Evolutionary conservation across 768 basidiomycete species (phyloP).

Genomic region (Pleurotus cornucopiae): DNA sequence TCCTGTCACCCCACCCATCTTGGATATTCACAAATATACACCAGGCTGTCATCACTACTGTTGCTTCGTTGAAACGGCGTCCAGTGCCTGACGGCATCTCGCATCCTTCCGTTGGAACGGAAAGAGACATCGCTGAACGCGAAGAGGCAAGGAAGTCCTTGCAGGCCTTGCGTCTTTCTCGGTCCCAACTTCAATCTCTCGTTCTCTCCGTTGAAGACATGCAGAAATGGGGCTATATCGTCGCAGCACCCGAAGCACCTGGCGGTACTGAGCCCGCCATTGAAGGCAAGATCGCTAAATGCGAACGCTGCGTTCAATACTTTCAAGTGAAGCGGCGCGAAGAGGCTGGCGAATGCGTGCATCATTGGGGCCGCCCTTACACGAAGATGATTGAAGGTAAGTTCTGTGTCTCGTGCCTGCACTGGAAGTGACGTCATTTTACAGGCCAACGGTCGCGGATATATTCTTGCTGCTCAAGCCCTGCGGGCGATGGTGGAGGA

Average conservation of each 20-base stretch:
- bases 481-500: conserved; percentile 54
- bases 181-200: conserved; percentile 49
- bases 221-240: conserved; percentile 65
- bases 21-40: conserved; percentile 10
- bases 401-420: conserved; percentile 13
- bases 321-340: conserved; percentile 64
- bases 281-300: conserved; percentile 59
- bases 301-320: conserved; percentile 73
- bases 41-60: conserved; percentile 49
- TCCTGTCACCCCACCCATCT: neutral
- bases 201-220: conserved; percentile 57
- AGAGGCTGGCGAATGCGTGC: conserved; percentile 59
- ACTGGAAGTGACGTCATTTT: conserved; percentile 3
- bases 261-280: conserved; percentile 64
- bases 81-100: conserved; percentile 49
- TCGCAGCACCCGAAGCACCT: conserved; percentile 58
- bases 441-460: conserved; percentile 66
- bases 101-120: conserved; percentile 78
- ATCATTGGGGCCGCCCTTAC: conserved; percentile 79
- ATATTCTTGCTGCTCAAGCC: conserved; percentile 77
- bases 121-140: conserved; percentile 55
- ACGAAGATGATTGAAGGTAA: conserved; percentile 63
- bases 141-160: conserved; percentile 51
- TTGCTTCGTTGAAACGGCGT: conserved; percentile 45
- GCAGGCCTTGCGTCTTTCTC: conserved; percentile 48